Percentiles rank a stretch among this genome's conserved stretches.
Conservation (phyloP, 495 filamentous ascomycete species). For the Penicillium steckii region DNA sequence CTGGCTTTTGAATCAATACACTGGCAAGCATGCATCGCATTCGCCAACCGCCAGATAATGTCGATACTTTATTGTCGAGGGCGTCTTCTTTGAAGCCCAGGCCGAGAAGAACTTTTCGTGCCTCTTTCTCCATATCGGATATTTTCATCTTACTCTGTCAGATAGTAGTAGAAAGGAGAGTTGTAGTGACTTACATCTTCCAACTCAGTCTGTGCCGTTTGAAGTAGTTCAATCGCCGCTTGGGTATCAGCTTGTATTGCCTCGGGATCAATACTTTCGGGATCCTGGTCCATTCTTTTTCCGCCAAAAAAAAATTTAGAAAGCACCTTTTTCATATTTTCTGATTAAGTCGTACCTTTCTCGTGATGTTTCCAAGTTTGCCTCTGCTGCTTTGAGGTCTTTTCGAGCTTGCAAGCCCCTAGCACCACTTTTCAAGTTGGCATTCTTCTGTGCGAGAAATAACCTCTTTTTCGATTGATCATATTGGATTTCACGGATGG, state of each 20-base stretch:
- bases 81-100: constrained; percentile 68
- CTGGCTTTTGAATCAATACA: constrained; percentile 65
- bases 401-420: constrained; percentile 72
- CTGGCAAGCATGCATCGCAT: constrained; percentile 71
- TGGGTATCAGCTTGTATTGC: constrained; percentile 59
- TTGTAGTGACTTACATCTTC: constrained; percentile 37
- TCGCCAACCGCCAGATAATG: constrained; percentile 76
- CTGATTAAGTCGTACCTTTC: constrained; percentile 38
- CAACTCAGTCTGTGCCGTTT: constrained; percentile 58
- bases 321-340: not conserved
- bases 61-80: constrained; percentile 54
- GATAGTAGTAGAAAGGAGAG: not conserved
- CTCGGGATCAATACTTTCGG: constrained; percentile 53
- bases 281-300: constrained; percentile 50
- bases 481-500: constrained; percentile 58
- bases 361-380: constrained; percentile 54
- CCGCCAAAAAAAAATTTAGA: not conserved
- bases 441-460: constrained; percentile 68
- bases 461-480: constrained; percentile 58
- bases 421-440: constrained; percentile 67
- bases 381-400: constrained; percentile 62
- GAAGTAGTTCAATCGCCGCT: constrained; percentile 59
- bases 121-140: constrained; percentile 53
- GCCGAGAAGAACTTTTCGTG: constrained; percentile 62
- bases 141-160: constrained; percentile 36